A percentile compares a stretch with the other conserved stretches of the same genome.
phyloP scores from a whole-genome alignment of 139 green algal genomes.

The Trebouxia sp. region DNA sequence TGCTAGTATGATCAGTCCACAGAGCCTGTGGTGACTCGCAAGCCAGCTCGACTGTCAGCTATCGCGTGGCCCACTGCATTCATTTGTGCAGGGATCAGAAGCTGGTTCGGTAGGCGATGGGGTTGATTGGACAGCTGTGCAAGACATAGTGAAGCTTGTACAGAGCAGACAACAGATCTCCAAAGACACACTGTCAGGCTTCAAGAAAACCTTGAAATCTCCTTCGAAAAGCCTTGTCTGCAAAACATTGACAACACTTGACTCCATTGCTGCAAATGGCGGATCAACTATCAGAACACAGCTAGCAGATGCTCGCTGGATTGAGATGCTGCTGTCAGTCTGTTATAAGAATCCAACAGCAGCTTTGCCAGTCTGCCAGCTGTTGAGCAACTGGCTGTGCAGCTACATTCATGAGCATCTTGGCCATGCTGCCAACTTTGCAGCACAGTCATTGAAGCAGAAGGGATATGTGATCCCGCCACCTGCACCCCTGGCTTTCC shows the following conservation, averaged over 20 bases:
- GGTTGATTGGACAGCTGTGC: neutral
- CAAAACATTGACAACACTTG: conserved; percentile 20
- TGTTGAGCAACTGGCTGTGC: conserved; percentile 22
- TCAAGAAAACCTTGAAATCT: conserved; percentile 2
- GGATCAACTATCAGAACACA: neutral
- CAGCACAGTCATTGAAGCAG: neutral
- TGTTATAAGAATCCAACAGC: neutral
- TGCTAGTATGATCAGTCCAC: too few species aligned
- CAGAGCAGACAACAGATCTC: neutral
- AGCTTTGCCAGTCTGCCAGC: conserved; percentile 18
- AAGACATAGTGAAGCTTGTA: neutral
- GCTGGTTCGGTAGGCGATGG: neutral
- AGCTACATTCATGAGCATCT: neutral
- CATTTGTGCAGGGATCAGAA: neutral
- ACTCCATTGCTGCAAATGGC: conserved; percentile 14
- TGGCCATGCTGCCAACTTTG: neutral
- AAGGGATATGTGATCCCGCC: neutral
- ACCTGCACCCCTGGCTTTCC: neutral
- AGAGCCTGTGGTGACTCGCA: too few species aligned
- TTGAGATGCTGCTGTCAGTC: conserved; percentile 1
- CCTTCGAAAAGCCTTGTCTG: conserved; percentile 7
- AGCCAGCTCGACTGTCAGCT: too few species aligned
- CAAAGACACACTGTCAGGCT: conserved; percentile 5
- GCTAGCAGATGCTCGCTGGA: conserved; percentile 11
- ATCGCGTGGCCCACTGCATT: neutral